Base-by-base conservation (phyloP, 2,329 filamentous ascomycete genomes). In the Fragosphaeria purpurea region DNA sequence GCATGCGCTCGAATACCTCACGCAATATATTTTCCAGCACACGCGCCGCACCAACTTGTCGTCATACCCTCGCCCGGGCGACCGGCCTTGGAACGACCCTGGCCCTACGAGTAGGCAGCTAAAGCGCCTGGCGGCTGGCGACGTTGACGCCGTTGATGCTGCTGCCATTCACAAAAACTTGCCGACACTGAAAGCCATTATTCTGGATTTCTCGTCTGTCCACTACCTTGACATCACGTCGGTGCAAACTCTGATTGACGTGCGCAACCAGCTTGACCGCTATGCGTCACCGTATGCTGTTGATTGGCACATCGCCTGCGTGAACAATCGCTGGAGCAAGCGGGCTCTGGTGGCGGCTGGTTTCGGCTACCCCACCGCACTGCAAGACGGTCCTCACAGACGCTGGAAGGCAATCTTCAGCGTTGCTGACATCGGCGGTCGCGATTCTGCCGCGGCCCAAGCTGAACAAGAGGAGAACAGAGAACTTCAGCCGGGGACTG, bases 351-450 rank as follows among this genome's bases (percentile, higher is more conserved):
- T 75, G 1, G 69, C 69, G 0, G 75, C 74, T 1, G 79, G 79
- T 0, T 82, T 82, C 52, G 79, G 79, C 0, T 72, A 67, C 50
- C 89, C 88, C 3, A 80, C 81, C 1, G 72, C 71, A 11, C 65
- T 64, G 6, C 70, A 67, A 50, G 74, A 71, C 52, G 74, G 70
- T 1, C 66, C 73, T 6, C 77, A 79, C 58, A 74, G 79, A 55
- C 79, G 86, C 53, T 97, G 90, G 91, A 90, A 88, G 64, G 87
- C 89, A n/a, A 89, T 97, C 57, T 97, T 95, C 73, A 89, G 82
- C 62, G 88, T 97, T 30, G 88, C 91, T 2, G 88, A 95, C 62
- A 82, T 94, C 56, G 65, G 88, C 55, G 85, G 88, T 22, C 70
- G 73, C 5, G 69, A 81, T 48, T 87, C 83, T 5, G 86, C 86